Percentiles rank a stretch among this genome's conserved stretches.
Conservation (phyloP, 805 yeast genomes). For the Lipomyces japonicus region DNA sequence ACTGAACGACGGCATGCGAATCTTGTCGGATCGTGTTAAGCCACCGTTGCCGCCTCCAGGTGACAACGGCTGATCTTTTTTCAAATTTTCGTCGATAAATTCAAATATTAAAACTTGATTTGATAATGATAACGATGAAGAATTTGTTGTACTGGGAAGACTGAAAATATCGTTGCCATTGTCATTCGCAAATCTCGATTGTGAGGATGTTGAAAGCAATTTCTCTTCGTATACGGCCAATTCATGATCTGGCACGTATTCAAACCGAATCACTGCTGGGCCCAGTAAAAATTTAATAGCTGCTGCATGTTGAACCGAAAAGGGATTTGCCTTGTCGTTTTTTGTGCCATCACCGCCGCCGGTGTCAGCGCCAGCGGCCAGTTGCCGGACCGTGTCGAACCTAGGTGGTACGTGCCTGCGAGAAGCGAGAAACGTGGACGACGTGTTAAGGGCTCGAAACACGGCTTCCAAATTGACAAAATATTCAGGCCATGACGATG, state of each 20-base stretch:
- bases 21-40: too few relatives aligned
- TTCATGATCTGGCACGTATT: constrained; percentile 23
- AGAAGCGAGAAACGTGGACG: constrained; percentile 59
- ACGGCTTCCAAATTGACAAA: constrained; percentile 8
- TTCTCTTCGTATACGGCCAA: constrained; percentile 18
- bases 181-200: constrained; percentile 8
- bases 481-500: constrained; percentile 5
- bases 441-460: constrained; percentile 38
- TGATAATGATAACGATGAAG: background rate
- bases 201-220: background rate
- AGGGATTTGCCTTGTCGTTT: too few relatives aligned
- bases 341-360: constrained; percentile 31
- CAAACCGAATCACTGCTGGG: constrained; percentile 16
- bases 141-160: background rate
- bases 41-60: background rate
- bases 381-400: constrained; percentile 47
- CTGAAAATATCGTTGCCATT: constrained; percentile 19
- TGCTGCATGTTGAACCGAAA: too few relatives aligned
- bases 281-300: constrained; percentile 12
- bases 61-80: background rate
- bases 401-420: constrained; percentile 59
- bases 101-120: constrained; percentile 17
- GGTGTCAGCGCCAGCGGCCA: constrained; percentile 51
- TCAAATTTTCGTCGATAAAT: constrained; percentile 18
- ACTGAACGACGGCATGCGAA: constrained; percentile 22